These are phyloP conservation scores for Draba incana DNA, from an alignment of 345 rosid species.

Conservation along the genomic window DNA sequence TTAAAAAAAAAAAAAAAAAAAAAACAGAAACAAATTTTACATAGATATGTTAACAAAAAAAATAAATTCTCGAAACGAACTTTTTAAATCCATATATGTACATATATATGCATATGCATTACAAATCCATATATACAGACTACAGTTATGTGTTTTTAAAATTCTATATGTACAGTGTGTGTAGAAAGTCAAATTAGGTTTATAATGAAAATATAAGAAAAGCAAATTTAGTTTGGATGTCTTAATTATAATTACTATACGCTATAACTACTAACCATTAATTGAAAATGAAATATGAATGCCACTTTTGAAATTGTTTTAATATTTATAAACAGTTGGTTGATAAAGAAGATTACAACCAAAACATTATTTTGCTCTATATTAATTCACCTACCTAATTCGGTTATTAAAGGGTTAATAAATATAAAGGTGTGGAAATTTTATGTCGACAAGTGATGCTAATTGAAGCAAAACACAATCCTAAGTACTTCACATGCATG, in stretches of 20 bases:
- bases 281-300: slow-evolving; percentile 27
- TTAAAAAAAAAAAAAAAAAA: no score
- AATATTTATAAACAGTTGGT: slow-evolving; percentile 6
- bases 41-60: no score
- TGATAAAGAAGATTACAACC: slow-evolving; percentile 28
- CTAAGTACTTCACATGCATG: slow-evolving; percentile 13
- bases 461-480: slow-evolving; percentile 26
- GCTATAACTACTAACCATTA: slow-evolving; percentile 28
- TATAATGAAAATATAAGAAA: background rate
- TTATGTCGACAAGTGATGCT: slow-evolving; percentile 15
- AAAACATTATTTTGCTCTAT: slow-evolving; percentile 21
- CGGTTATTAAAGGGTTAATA: slow-evolving; percentile 33
- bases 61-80: no score
- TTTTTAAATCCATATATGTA: no score
- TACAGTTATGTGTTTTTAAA: background rate
- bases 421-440: slow-evolving; percentile 17
- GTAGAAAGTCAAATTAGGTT: background rate
- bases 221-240: slow-evolving; percentile 7
- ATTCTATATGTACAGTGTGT: no score
- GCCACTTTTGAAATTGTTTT: slow-evolving; percentile 1
- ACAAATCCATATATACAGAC: background rate
- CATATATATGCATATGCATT: no score
- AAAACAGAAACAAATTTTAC: no score
- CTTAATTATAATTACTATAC: slow-evolving; percentile 17
- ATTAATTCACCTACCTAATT: slow-evolving; percentile 31